Conservation (phyloP, 495 filamentous ascomycete genomes). For the Xylaria scruposa region DNA sequence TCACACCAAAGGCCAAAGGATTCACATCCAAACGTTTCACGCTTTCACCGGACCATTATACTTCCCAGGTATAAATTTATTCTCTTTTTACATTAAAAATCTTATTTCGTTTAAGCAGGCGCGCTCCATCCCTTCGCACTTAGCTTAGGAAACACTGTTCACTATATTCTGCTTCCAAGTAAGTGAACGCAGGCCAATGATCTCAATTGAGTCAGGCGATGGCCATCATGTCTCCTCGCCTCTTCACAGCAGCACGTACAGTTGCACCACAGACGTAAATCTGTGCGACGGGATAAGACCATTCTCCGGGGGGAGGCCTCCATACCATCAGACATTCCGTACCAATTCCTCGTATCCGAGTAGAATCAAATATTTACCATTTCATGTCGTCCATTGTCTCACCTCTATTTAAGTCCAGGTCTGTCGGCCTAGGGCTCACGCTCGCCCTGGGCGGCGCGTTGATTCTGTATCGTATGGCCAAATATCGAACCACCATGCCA, state of each 20-base stretch:
- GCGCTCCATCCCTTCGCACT: slow-evolving; percentile 1
- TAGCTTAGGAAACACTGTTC: background rate
- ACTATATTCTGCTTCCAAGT: slow-evolving; percentile 5
- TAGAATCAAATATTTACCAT: slow-evolving; percentile 36
- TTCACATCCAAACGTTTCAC: background rate
- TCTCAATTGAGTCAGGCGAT: slow-evolving; percentile 11
- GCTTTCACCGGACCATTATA: background rate
- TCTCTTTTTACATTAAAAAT: background rate
- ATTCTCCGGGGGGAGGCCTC: background rate
- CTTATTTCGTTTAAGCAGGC: background rate
- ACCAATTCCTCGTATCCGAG: background rate
- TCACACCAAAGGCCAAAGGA: background rate
- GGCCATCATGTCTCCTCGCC: slow-evolving; percentile 10
- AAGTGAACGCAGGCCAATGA: slow-evolving; percentile 22
- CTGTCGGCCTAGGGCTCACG: slow-evolving; percentile 32
- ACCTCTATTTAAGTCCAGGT: slow-evolving; percentile 27
- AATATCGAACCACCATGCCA: slow-evolving; percentile 34
- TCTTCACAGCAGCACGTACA: slow-evolving; percentile 15
- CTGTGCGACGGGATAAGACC: background rate
- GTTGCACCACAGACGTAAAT: slow-evolving; percentile 13
- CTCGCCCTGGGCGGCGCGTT: slow-evolving; percentile 34
- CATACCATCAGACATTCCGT: background rate
- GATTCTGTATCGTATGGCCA: slow-evolving; percentile 40
- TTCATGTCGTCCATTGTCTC: slow-evolving; percentile 30
- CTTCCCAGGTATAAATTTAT: background rate